Base-by-base conservation (phyloP, 495 filamentous ascomycete species). In the Antarctomyces pellizariae region DNA sequence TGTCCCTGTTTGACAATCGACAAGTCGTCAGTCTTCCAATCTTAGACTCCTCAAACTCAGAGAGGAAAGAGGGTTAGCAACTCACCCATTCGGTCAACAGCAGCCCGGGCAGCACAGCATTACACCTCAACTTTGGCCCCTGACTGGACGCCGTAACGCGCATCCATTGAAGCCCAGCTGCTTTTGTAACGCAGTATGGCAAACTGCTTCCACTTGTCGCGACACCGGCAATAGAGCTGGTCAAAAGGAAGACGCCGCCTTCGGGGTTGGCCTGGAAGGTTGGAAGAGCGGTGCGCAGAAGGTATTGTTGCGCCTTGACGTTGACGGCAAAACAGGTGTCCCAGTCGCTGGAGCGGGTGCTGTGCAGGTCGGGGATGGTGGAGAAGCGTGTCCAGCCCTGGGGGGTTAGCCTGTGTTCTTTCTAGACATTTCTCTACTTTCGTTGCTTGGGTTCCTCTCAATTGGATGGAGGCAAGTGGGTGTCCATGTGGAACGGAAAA, bases 321-420 rank as follows among this genome's bases (percentile, higher is more conserved):
- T 82, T 75, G 30, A 67, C 53, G 5, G 59, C 52, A 58, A 61
- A 78, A 46, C 68, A 75, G 59, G 59, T 71, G 35, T 77, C 71
- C 72, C 74, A 82, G 16, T 78, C 74, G 3, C 58, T 58, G 15
- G 68, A 58, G 17, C 50, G 49, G 44, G 71, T 54, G 4, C 64
- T 59, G 36, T 67, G 48, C 12, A 80, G 49, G 39, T 79, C 67
- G n/a, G 30, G 44, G 34, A 75, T 78, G 7, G 46, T 48, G 7
- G 61, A 56, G 26, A 75, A 60, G 37, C 64, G 62, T 0, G 71
- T 75, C 62, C 66, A 75, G 4, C 68, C 70, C 67, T 75, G 34
- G 16, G 6, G 1, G 7, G n/a, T n/a, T n/a, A n/a, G n/a, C n/a
- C n/a, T n/a, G n/a, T n/a, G n/a, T n/a, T n/a, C n/a, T n/a, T n/a